Evolutionary conservation across 371 early-diverging fungal species (phyloP), one percentile per base, ranked within the genome.

Genomic region (Mucor saturninus): DNA sequence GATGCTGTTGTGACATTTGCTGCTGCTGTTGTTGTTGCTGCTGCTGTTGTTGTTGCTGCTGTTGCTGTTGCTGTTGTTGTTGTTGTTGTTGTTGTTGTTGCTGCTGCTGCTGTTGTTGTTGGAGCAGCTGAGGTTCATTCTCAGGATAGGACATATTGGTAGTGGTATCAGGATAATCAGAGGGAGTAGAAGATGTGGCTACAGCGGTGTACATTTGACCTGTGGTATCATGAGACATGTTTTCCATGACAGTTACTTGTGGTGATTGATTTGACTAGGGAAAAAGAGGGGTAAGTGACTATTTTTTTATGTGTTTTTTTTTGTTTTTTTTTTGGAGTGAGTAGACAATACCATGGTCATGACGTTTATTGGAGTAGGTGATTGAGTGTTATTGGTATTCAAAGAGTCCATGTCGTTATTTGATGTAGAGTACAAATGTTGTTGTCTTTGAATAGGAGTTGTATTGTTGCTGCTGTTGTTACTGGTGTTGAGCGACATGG

Each of bases 21-120:
- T 1, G 75, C 72, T 15, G 28, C 42, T n/a, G n/a, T 5, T 28
- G 32, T 42, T 76, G 73, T 35, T 9, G 42, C 13, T 70, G 61
- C 15, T 37, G 56, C 38, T 73, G 54, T 26, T 28, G 50, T 42
- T 60, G 61, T 30, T 31, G 49, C n/a, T 1, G 75, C 72, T 14
- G 29, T 43, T n/a, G n/a, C n/a, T n/a, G n/a, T n/a, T n/a, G n/a
- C n/a, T n/a, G n/a, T n/a, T n/a, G n/a, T n/a, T n/a, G n/a, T n/a
- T n/a, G n/a, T n/a, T n/a, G n/a, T n/a, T n/a, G n/a, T n/a, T n/a
- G n/a, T n/a, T n/a, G n/a, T n/a, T n/a, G n/a, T n/a, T n/a, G n/a
- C n/a, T n/a, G n/a, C n/a, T n/a, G n/a, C n/a, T n/a, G n/a, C n/a
- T n/a, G n/a, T n/a, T n/a, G n/a, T 29, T 72, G 59, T 15, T 53